Base-by-base conservation (phyloP, 495 filamentous ascomycete genomes). In the Polyplosphaeria fusca region DNA sequence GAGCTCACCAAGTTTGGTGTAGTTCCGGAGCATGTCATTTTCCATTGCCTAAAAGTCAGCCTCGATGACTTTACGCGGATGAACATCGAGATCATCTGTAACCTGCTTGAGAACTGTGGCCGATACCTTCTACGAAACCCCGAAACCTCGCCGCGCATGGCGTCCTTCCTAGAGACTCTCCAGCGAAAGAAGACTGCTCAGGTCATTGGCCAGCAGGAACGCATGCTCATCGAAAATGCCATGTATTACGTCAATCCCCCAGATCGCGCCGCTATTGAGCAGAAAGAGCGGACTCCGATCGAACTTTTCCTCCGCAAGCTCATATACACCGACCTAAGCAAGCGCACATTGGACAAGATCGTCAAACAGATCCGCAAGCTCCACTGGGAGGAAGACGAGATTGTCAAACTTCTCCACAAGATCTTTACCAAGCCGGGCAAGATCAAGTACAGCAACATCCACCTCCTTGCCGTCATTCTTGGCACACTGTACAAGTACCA, bases 71-170 rank as follows among this genome's bases (percentile, higher is more conserved):
- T 99, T 62, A 96, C 95, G 7, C 82, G 91, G 60, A 94, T 95
- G 83, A 97, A 97, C 65, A 94, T 99, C 55, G 94, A 99, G 69
- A 96, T 99, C 63, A 95, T 97, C 60, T 92, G 91, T 63, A 91
- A 94, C 63, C 76, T 96, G n/a, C 78, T 99, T 5, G 93, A 99
- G 73, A 97, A 96, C 64, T 99, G 94, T 64, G 93, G 93, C 27
- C 85, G 91, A 5, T 99, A 95, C 73, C 75, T 99, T 38, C 79
- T 97, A 44, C 89, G 94, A 26, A 96, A 94, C 64, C 88, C 91
- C 0, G 92, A 97, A 60, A 95, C 94, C 0, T 86, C 87, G 12
- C 92, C 91, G 9, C 80, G 94, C 30, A 97, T 96, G 93, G 76
- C 77, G 0, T 89, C 87, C 0, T 99, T 99, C 69, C 70, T 99